Percentiles rank a stretch among this genome's conserved stretches.
phyloP scores from a whole-genome alignment of 352 stramenopile genomes.

The Thalassiosira oceanica region DNA sequence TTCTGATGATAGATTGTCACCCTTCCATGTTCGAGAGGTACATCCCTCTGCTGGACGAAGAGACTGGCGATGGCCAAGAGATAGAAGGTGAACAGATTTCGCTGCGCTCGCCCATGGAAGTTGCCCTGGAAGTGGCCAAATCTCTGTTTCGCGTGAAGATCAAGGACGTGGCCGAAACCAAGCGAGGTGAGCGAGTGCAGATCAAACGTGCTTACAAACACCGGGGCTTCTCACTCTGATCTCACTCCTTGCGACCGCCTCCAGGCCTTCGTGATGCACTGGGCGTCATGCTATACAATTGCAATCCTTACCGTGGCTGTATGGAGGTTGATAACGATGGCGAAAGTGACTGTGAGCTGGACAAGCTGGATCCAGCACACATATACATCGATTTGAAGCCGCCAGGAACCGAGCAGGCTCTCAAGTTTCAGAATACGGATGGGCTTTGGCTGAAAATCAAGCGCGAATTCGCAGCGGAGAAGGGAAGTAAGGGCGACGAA shows the following conservation, averaged over 20 bases:
- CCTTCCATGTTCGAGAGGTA: conserved; percentile 52
- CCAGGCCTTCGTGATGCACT: too few species aligned
- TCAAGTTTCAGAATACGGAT: conserved; percentile 22
- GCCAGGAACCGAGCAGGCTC: conserved; percentile 27
- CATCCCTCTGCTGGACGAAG: conserved; percentile 7
- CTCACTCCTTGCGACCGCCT: too few species aligned
- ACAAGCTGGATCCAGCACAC: conserved; percentile 21
- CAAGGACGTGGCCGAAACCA: conserved; percentile 38
- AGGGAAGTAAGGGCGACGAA: background rate
- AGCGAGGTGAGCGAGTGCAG: conserved; percentile 57
- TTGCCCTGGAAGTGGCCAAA: conserved; percentile 23
- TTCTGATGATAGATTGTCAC: conserved; percentile 60
- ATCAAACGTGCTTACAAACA: too few species aligned
- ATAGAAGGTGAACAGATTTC: conserved; percentile 3
- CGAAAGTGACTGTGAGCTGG: conserved; percentile 23
- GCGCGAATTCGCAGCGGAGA: conserved; percentile 2
- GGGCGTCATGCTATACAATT: conserved; percentile 54
- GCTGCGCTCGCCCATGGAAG: conserved; percentile 45
- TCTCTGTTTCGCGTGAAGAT: conserved; percentile 28
- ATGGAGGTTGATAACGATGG: conserved; percentile 17
- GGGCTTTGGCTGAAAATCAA: background rate
- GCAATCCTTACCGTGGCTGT: conserved; percentile 13
- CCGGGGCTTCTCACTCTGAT: too few species aligned
- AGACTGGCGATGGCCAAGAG: background rate
- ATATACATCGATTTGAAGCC: conserved; percentile 27